A percentile compares a stretch with the other conserved stretches of the same genome.
phyloP scores from a whole-genome alignment of 306 rosid species.

The Cucurbita ficifolia region DNA sequence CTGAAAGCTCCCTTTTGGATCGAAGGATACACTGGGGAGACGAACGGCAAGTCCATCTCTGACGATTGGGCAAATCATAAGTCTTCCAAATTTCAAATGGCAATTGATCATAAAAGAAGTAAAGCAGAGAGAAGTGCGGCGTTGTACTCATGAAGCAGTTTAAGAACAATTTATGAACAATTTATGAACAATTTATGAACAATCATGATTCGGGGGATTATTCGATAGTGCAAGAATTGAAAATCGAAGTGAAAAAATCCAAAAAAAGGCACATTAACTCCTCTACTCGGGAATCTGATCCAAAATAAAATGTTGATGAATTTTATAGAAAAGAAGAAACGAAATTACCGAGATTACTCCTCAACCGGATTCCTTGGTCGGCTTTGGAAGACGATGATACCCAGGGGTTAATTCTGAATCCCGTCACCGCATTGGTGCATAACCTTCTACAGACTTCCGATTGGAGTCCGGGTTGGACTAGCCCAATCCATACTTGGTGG shows the following conservation, averaged over 20 bases:
- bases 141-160: background rate
- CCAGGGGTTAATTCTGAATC: background rate
- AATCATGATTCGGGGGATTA: background rate
- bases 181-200: background rate
- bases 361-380: background rate
- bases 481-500: background rate
- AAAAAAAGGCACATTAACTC: background rate
- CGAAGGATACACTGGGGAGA: background rate
- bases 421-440: background rate
- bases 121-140: background rate
- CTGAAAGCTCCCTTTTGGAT: background rate
- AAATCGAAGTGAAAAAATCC: background rate
- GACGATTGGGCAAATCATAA: background rate
- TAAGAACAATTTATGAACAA: background rate
- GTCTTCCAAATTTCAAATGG: background rate
- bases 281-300: background rate
- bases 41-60: constrained; percentile 14
- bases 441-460: background rate
- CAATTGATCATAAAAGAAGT: background rate
- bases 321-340: background rate
- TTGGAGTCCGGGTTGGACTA: background rate
- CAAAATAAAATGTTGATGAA: background rate
- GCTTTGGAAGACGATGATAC: background rate
- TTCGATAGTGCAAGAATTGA: background rate
- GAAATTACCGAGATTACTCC: background rate